Base-by-base conservation (phyloP, 73 alveolate species). In the Paramecium sexaurelia region DNA sequence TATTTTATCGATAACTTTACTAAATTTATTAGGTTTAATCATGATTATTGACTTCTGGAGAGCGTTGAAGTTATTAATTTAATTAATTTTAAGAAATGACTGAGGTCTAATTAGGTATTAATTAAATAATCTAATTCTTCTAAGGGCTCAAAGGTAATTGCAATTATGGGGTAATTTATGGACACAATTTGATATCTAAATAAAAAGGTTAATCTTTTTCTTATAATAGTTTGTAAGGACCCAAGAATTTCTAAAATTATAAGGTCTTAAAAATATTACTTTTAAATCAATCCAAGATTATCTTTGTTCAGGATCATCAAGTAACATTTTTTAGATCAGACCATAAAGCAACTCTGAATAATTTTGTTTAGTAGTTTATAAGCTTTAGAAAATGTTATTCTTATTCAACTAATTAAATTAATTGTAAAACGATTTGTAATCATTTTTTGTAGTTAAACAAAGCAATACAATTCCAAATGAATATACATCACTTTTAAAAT, bases 401-500 rank as follows among this genome's bases (percentile, higher is more conserved):
- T 61, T 61, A 1, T 61, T 20, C 7, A 61, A 10, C 13, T 26
- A 61, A 61, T 61, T 29, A 7, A 32, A 32, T 29, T 26, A 13
- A 32, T 26, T 9, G 5, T 61, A 61, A 61, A 61, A 61, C 26
- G 26, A 29, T 32, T 24, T 61, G 43, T 22, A 61, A 10, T 26
- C 47, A 26, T 9, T 32, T 32, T 61, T 61, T 26, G 39, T 61
- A 1, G 43, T 61, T 61, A 61, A 61, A 61, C 83, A 61, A 9
- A 61, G 83, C 7, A 61, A 61, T 1, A 32, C 43, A 11, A 61
- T 61, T 61, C 83, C 83, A 6, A 61, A 61, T 3, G 83, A 41
- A 61, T 61, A 61, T 26, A 61, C 83, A 61, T 61, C 83, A 29
- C 83, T 61, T 61, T 61, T 61, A 32, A 61, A 61, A 61, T 29